Percentiles rank a stretch among this genome's conserved stretches.
Conservation (phyloP, 163 green algal species). For the Prototheca wickerhamii region DNA sequence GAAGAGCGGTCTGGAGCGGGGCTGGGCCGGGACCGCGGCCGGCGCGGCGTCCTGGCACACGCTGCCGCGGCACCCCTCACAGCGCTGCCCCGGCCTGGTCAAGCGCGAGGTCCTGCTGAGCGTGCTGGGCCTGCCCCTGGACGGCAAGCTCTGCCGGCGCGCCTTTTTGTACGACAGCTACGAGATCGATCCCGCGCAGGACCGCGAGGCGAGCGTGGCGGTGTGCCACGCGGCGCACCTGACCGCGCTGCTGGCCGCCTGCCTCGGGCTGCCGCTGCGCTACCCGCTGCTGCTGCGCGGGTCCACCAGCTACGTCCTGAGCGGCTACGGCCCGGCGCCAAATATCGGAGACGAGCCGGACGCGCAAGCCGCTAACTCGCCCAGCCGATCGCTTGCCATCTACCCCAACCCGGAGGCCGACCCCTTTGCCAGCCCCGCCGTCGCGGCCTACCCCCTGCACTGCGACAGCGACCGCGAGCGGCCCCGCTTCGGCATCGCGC, state of each 20-base stretch:
- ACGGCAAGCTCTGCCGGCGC: constrained; percentile 30
- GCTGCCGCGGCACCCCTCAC: not conserved
- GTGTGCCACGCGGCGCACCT: constrained; percentile 63
- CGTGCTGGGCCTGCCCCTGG: constrained; percentile 49
- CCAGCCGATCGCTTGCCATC: constrained; percentile 13
- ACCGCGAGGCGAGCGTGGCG: constrained; percentile 25
- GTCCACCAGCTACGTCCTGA: constrained; percentile 32
- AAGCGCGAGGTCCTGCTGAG: constrained; percentile 29
- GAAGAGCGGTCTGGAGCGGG: constrained; percentile 20
- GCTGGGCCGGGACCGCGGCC: constrained; percentile 16
- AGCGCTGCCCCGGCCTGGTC: not conserved
- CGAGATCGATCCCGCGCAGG: constrained; percentile 28
- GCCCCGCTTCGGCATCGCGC: constrained; percentile 61
- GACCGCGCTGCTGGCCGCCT: constrained; percentile 35
- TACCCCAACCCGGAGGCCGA: not conserved
- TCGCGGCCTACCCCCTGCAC: constrained; percentile 52
- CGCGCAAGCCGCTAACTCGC: constrained; percentile 18
- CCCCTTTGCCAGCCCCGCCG: not conserved
- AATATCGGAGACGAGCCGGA: not conserved
- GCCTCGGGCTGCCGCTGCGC: constrained; percentile 63
- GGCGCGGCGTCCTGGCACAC: not conserved
- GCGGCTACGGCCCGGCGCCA: constrained; percentile 16
- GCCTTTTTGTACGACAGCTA: constrained; percentile 39
- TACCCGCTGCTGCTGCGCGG: constrained; percentile 49
- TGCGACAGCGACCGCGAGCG: constrained; percentile 44